These are phyloP conservation scores for Jacaranda copaia DNA, from an alignment of 257 asterid genomes.

Conservation along the genomic window DNA sequence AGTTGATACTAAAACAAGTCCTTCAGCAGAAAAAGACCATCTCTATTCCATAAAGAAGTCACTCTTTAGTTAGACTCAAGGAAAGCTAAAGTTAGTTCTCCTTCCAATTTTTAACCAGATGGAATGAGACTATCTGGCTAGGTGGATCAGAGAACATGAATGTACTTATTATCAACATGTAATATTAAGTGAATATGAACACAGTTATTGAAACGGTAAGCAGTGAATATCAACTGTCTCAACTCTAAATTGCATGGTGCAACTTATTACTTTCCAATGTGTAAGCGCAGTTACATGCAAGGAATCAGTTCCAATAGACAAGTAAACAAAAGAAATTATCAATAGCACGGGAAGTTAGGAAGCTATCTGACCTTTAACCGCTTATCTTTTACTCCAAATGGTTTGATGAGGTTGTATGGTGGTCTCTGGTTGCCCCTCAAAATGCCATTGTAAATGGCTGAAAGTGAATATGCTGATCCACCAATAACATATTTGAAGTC, in stretches of 20 bases:
- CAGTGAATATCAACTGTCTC: neutral
- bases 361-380: slow-evolving; percentile 61
- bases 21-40: too few relatives aligned
- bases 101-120: too few relatives aligned
- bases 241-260: too few relatives aligned
- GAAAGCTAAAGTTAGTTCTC: too few relatives aligned
- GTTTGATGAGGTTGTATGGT: slow-evolving; percentile 78
- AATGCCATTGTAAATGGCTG: slow-evolving; percentile 80
- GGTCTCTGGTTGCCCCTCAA: slow-evolving; percentile 95
- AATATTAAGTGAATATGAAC: too few relatives aligned
- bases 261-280: neutral
- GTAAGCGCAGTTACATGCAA: neutral
- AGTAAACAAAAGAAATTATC: slow-evolving; percentile 2
- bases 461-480: slow-evolving; percentile 84
- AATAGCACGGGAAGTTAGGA: slow-evolving; percentile 5
- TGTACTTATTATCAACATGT: too few relatives aligned
- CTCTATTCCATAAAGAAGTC: too few relatives aligned
- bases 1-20: too few relatives aligned
- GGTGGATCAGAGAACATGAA: too few relatives aligned
- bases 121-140: too few relatives aligned
- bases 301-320: neutral
- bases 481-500: slow-evolving; percentile 94
- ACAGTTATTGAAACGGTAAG: too few relatives aligned
- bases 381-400: slow-evolving; percentile 72
- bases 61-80: too few relatives aligned